Evolutionary conservation across 1,139 yeast genomes (phyloP), one percentile per base, ranked within the genome.

Genomic region (Pichia sp.): DNA sequence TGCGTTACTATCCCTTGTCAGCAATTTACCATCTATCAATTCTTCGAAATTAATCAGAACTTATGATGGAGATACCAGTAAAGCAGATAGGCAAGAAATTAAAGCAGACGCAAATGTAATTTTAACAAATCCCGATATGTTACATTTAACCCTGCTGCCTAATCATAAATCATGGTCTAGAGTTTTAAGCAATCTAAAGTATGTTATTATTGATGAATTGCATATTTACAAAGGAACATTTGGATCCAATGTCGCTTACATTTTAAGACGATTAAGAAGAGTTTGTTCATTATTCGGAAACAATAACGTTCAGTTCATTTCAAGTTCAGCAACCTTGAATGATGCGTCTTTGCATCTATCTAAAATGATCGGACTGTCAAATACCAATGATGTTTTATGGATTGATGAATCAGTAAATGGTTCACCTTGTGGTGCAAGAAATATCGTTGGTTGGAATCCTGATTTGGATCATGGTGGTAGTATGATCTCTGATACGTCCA

Each of bases 71-170:
- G 99, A 92, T 61, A 90, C 97, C 0, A 83, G 82, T 1, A 59
- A 68, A 32, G 67, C 68, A 5, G 69, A 69, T 16, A 68, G 97
- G 32, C 61, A 64, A 1, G 58, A 59, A 24, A 75, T 87, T 24
- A 70, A 87, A 43, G 68, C 71, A 27, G 69, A 69, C 43, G 87
- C 96, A 0, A 80, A 83, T 47, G 83, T 92, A 5, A 80, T 92
- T 9, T 87, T 92, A 61, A 87, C 97, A 0, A 92, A 92, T 58
- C 99, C 98, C 0, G 99, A 92, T 59, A 87, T 92, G 69, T 70
- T 94, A 3, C 98, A 92, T 63, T 76, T 89, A 0, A 80, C 92
- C 22, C 78, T 92, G 12, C 64, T 92, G 23, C 97, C 98, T 0
- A 76, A 78, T 46, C 82, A 79, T 54, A 73, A 73, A 32, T 70